A percentile compares a stretch with the other conserved stretches of the same genome.
Conservation (phyloP, 75 land plant genomes). For the Selaginella moellendorffii region DNA sequence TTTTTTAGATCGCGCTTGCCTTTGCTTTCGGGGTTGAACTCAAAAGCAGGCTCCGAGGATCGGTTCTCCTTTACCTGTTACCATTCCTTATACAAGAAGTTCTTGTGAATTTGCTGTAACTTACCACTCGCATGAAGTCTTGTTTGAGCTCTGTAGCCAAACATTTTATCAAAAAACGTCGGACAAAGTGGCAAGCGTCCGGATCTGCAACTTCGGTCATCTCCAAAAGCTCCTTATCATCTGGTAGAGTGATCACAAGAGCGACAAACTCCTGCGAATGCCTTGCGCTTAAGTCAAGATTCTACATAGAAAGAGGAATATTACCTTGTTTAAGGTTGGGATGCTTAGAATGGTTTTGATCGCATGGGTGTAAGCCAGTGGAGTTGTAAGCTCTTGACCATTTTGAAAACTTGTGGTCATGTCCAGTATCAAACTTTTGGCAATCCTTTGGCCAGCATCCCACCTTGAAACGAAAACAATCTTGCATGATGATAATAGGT, state of each 20-base stretch:
- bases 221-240: constrained; percentile 88
- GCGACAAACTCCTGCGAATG: constrained; percentile 91
- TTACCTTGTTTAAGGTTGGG: too few relatives aligned
- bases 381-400: constrained; percentile 39
- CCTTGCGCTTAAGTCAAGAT: too few relatives aligned
- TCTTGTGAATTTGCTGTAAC: neutral
- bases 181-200: constrained; percentile 84
- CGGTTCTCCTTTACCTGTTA: constrained; percentile 49
- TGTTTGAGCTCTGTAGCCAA: constrained; percentile 46
- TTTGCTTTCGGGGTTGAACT: constrained; percentile 52
- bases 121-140: constrained; percentile 44
- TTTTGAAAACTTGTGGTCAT: constrained; percentile 49
- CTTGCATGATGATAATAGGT: too few relatives aligned
- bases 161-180: constrained; percentile 56
- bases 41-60: constrained; percentile 53
- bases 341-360: constrained; percentile 49
- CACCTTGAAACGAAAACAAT: too few relatives aligned
- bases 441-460: constrained; percentile 87
- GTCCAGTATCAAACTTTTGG: constrained; percentile 64
- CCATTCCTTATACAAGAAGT: too few relatives aligned
- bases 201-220: constrained; percentile 90
- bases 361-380: constrained; percentile 50
- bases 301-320: too few relatives aligned
- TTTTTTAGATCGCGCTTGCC: constrained; percentile 81
- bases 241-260: constrained; percentile 75